A percentile compares a stretch with the other conserved stretches of the same genome.
Evolutionary conservation across 768 basidiomycete genomes (phyloP).

Genomic region (Leucocoprinus sp.): DNA sequence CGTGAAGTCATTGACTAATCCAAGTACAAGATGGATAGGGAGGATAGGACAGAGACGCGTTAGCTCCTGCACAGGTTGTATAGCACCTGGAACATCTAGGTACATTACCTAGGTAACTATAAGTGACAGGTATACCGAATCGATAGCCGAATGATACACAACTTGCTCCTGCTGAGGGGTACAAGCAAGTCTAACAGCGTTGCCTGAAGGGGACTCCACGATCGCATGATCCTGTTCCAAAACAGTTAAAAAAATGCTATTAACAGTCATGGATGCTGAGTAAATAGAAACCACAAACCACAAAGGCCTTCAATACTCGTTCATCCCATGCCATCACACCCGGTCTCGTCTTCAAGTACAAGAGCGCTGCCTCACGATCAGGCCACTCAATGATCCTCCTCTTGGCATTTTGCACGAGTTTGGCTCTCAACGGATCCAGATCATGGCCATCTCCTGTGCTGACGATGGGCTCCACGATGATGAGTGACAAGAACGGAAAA

Average conservation of each 20-base stretch:
- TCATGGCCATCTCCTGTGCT: slow-evolving; percentile 39
- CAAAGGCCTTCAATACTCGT: slow-evolving; percentile 41
- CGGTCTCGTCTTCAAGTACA: slow-evolving; percentile 7
- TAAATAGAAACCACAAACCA: slow-evolving; percentile 32
- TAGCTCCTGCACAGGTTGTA: slow-evolving; percentile 42
- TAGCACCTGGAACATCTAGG: slow-evolving; percentile 45
- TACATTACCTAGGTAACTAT: too few relatives aligned
- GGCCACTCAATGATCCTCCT: slow-evolving; percentile 48
- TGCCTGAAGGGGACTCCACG: slow-evolving; percentile 25
- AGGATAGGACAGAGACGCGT: slow-evolving; percentile 25
- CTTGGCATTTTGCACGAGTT: slow-evolving; percentile 39
- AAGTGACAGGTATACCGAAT: too few relatives aligned
- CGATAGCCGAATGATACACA: too few relatives aligned
- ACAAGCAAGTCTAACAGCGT: slow-evolving; percentile 43
- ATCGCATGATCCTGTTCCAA: slow-evolving; percentile 37
- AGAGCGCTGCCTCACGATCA: slow-evolving; percentile 23
- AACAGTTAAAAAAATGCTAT: slow-evolving; percentile 29
- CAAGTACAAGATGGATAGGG: slow-evolving; percentile 8
- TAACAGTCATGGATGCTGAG: too few relatives aligned
- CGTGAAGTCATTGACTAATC: slow-evolving; percentile 10
- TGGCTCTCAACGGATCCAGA: slow-evolving; percentile 30
- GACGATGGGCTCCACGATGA: slow-evolving; percentile 61
- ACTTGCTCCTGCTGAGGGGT: slow-evolving; percentile 57
- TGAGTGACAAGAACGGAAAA: slow-evolving; percentile 39
- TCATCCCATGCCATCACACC: slow-evolving; percentile 42